Evolutionary conservation across 2,329 filamentous ascomycete genomes (phyloP), one percentile per base, ranked within the genome.

Genomic region (Nothomitra cinnamomea): DNA sequence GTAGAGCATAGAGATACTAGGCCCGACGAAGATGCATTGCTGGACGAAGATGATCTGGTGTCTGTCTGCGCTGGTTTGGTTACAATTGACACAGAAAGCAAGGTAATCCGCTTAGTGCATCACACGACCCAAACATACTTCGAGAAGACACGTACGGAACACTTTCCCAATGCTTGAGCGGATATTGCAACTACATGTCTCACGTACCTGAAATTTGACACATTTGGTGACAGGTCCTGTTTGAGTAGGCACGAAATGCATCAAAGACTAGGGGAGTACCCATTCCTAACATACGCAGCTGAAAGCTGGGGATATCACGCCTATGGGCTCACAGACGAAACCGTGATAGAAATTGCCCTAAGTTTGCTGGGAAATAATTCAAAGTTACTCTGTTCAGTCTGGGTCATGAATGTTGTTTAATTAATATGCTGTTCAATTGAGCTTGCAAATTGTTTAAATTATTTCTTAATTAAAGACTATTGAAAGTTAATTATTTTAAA

Each of bases 51-150:
- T 8, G 25, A 35, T 10, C 6, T 35, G 19, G 48, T 60, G 28
- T 58, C 59, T 7, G 55, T 62, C 13, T 68, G 67, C 51, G 61
- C 60, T 40, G 67, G 67, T 0, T 57, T 69, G 3, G 60, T 68
- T 4, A 61, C 60, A 1, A 43, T 64, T 5, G 66, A 69, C 32
- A 53, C 58, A 25, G 50, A 61, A 28, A 65, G 60, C 35, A 55
- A 56, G 10, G 57, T 62, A n/a, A 58, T 68, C 35, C 60, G 60
- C 15, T 56, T 69, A 2, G 62, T 67, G 1, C 67, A 66, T 53
- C 62, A 64, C 54, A 66, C 62, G 1, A 56, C 62, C 1, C 61
- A 66, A 61, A 65, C 53, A n/a, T 67, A 66, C 50, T 59, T 67
- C n/a, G 54, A 61, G 7, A 53, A 55, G 1, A 57, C 55, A 3